Conservation (phyloP, 2,329 filamentous ascomycete species). For the Polytolypa hystricis region DNA sequence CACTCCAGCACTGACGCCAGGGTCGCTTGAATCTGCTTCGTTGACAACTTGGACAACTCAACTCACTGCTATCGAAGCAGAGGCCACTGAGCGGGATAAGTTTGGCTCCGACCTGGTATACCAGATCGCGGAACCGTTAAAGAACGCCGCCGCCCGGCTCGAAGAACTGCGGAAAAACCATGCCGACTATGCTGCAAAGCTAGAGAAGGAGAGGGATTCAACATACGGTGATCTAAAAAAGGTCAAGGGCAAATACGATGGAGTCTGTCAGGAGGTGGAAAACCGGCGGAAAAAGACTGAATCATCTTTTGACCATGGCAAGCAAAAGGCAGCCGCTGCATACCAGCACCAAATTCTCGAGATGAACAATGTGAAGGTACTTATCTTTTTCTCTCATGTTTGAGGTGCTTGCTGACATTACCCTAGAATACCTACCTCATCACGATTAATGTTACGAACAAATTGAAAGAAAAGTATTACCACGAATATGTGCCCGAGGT, state of each 20-base stretch:
- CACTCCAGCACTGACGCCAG: constrained; percentile 82
- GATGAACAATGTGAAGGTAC: constrained; percentile 83
- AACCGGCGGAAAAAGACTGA: constrained; percentile 90
- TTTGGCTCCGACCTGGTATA: constrained; percentile 67
- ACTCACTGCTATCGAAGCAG: constrained; percentile 75
- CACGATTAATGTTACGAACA: constrained; percentile 91
- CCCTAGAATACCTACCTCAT: constrained; percentile 87
- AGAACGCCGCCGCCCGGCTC: constrained; percentile 60
- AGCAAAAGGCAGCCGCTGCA: constrained; percentile 76
- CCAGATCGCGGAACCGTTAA: constrained; percentile 78
- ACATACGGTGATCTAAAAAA: constrained; percentile 81
- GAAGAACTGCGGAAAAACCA: constrained; percentile 91
- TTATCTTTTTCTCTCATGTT: constrained; percentile 11
- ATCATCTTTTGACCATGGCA: constrained; percentile 73
- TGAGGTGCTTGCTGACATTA: constrained; percentile 16
- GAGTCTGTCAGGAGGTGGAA: constrained; percentile 87
- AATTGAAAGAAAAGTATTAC: constrained; percentile 94
- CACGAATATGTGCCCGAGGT: constrained; percentile 93
- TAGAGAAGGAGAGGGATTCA: constrained; percentile 78
- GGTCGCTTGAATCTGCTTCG: constrained; percentile 90
- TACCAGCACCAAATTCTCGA: constrained; percentile 89
- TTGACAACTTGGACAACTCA: constrained; percentile 96
- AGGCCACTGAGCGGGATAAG: constrained; percentile 79
- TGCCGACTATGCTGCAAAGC: constrained; percentile 72
- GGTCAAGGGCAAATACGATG: constrained; percentile 85